A percentile compares a stretch with the other conserved stretches of the same genome.
Conservation (phyloP, 139 green algal species). For the Dunaliella primolecta region DNA sequence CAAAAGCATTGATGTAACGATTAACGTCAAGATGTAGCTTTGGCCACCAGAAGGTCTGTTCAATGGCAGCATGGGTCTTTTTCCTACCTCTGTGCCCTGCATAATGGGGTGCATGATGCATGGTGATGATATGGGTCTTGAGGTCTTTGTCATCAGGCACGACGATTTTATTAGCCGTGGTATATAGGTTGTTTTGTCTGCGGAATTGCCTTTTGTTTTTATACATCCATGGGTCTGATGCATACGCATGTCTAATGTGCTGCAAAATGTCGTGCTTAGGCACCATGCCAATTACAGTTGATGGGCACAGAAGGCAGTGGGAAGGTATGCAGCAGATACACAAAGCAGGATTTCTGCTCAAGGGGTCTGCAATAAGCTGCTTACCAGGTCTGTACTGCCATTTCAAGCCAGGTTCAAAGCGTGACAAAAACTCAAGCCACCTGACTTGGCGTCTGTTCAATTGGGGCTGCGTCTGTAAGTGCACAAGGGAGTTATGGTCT, state of each 20-base stretch:
- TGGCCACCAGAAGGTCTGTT: too few species aligned
- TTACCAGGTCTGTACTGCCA: background rate
- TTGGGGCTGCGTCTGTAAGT: background rate
- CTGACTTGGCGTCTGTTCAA: background rate
- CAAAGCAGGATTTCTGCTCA: background rate
- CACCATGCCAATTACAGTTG: too few species aligned
- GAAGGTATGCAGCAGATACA: too few species aligned
- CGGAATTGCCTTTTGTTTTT: too few species aligned
- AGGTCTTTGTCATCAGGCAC: background rate
- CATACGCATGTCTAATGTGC: too few species aligned
- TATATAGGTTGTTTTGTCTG: background rate
- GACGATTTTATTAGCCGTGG: background rate
- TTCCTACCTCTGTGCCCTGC: constrained; percentile 20
- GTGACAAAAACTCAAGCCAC: background rate
- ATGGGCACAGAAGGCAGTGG: too few species aligned
- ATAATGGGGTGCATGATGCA: background rate
- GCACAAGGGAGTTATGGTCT: background rate
- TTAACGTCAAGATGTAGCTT: background rate
- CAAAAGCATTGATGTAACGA: constrained; percentile 18
- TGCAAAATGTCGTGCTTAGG: too few species aligned
- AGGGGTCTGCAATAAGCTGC: background rate
- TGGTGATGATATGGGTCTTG: background rate
- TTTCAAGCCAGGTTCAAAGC: background rate
- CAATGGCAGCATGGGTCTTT: too few species aligned
- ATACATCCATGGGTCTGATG: too few species aligned